A percentile compares a stretch with the other conserved stretches of the same genome.
These are phyloP conservation scores for Geotrichum citri-aurantii DNA, from an alignment of 1,139 yeast genomes.

Conservation along the genomic window DNA sequence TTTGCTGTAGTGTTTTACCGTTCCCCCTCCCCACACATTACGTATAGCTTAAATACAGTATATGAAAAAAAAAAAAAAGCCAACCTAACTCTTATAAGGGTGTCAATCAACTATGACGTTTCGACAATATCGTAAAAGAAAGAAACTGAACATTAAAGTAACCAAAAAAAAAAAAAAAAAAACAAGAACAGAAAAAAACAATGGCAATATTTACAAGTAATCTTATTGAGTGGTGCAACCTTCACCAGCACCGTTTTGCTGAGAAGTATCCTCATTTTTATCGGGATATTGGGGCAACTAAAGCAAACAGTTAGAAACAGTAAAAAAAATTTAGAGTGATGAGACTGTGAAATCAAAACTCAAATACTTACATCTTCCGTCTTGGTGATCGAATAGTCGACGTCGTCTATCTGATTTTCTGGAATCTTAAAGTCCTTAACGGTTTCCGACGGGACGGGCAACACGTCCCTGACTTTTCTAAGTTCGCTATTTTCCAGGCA, in stretches of 20 bases:
- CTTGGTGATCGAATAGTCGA: conserved; percentile 16
- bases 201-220: conserved; percentile 14
- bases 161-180: not conserved
- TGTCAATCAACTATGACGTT: not conserved
- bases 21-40: too few relatives aligned
- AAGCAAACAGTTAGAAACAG: not conserved
- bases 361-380: conserved; percentile 8
- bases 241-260: conserved; percentile 8
- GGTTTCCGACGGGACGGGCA: conserved; percentile 21
- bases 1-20: not conserved
- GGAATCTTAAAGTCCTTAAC: conserved; percentile 15
- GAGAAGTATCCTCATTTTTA: conserved; percentile 8
- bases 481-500: conserved; percentile 29
- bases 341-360: too few relatives aligned
- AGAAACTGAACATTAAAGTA: not conserved
- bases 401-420: conserved; percentile 20
- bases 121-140: not conserved
- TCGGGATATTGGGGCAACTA: conserved; percentile 14
- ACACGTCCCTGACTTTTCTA: conserved; percentile 25
- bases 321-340: too few relatives aligned
- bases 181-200: not conserved
- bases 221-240: conserved; percentile 17
- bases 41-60: too few relatives aligned
- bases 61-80: not conserved
- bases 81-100: not conserved